Conservation (phyloP, 306 rosid genomes). For the Vigna reflexopilosa region DNA sequence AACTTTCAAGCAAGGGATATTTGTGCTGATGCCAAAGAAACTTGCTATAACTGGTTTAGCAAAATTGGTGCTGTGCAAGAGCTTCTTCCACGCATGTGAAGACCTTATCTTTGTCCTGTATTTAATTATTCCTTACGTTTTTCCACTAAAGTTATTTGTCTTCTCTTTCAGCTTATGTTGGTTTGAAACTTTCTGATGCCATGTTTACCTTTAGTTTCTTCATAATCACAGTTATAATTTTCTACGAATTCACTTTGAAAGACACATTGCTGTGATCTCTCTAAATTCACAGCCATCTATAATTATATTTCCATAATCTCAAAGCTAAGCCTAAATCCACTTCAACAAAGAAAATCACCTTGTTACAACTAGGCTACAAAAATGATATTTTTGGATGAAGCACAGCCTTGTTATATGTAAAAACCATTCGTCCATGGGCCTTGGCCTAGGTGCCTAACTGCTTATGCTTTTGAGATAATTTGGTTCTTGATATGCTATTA, state of each 20-base stretch:
- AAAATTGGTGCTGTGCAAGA: slow-evolving; percentile 93
- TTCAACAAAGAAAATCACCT: slow-evolving; percentile 25
- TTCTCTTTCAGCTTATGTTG: slow-evolving; percentile 31
- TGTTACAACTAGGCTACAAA: slow-evolving; percentile 4
- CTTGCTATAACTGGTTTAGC: slow-evolving; percentile 94
- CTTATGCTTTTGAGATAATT: slow-evolving; percentile 26
- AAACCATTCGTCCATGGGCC: not conserved
- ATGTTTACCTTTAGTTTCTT: slow-evolving; percentile 35
- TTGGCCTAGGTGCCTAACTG: not conserved
- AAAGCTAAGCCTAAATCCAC: slow-evolving; percentile 23
- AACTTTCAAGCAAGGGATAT: slow-evolving; percentile 67
- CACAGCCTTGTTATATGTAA: slow-evolving; percentile 9
- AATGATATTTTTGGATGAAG: slow-evolving; percentile 20
- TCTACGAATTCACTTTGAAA: slow-evolving; percentile 14
- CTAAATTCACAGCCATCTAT: slow-evolving; percentile 4
- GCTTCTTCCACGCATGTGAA: slow-evolving; percentile 99
- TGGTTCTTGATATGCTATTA: slow-evolving; percentile 30
- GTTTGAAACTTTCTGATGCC: slow-evolving; percentile 38
- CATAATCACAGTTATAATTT: slow-evolving; percentile 28
- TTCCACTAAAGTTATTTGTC: slow-evolving; percentile 10
- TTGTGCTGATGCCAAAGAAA: slow-evolving; percentile 88
- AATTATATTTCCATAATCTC: slow-evolving; percentile 30
- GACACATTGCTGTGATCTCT: slow-evolving; percentile 22
- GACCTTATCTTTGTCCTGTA: slow-evolving; percentile 41
- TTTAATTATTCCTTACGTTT: slow-evolving; percentile 16